A percentile compares a stretch with the other conserved stretches of the same genome.
These are phyloP conservation scores for Colletotrichum sp. DNA, from an alignment of 2,329 filamentous ascomycete genomes.

Conservation along the genomic window DNA sequence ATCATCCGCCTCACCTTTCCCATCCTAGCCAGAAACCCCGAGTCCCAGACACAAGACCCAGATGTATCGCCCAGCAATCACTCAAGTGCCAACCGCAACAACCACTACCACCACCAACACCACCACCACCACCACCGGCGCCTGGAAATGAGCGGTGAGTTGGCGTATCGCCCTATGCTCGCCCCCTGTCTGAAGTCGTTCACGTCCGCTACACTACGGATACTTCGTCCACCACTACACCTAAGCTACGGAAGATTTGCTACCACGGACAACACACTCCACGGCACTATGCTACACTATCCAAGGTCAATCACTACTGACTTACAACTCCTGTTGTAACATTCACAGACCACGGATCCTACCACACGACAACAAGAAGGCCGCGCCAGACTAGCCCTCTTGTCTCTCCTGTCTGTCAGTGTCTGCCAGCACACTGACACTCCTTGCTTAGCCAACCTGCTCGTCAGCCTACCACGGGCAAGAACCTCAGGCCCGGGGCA, in stretches of 20 bases:
- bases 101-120: background rate
- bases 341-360: background rate
- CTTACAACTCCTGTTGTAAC: background rate
- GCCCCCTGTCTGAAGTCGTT: background rate
- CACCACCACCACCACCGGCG: background rate
- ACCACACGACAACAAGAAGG: background rate
- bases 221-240: background rate
- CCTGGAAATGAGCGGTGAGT: slow-evolving; percentile 22
- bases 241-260: background rate
- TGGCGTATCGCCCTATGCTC: slow-evolving; percentile 16
- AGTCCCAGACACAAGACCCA: background rate
- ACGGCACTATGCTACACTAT: background rate
- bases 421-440: slow-evolving; percentile 10
- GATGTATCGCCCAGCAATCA: background rate
- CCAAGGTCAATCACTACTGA: background rate
- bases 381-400: background rate
- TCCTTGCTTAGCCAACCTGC: slow-evolving; percentile 14
- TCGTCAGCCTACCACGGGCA: background rate
- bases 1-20: background rate
- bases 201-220: background rate
- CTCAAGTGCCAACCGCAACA: background rate
- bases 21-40: background rate
- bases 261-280: background rate
- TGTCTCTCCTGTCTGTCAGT: slow-evolving; percentile 13
- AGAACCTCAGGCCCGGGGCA: background rate